A percentile compares a stretch with the other conserved stretches of the same genome.
phyloP scores from a whole-genome alignment of 441 rosid genomes.

The Mallotus repandus region DNA sequence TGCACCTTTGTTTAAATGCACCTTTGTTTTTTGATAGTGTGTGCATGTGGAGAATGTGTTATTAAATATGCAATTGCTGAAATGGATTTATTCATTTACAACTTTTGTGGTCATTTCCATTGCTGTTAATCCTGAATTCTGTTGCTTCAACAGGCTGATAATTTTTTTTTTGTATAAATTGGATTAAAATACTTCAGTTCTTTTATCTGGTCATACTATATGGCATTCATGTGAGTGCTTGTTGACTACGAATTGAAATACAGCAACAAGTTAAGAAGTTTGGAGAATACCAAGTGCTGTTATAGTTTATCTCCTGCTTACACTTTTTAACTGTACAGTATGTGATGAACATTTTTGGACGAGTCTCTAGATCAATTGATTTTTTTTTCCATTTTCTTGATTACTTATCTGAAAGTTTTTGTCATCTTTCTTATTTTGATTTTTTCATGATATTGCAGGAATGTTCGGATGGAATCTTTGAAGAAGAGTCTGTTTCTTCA shows the following conservation, averaged over 20 bases:
- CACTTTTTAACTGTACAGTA: not conserved
- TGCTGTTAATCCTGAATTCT: not conserved
- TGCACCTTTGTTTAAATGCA: too few relatives aligned
- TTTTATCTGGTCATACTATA: not conserved
- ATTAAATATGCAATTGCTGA: not conserved
- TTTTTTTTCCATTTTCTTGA: not conserved
- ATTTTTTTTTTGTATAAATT: not conserved
- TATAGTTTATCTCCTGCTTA: not conserved
- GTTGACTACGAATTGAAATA: not conserved
- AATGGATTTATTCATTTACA: not conserved
- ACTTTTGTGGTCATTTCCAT: not conserved
- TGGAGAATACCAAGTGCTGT: not conserved
- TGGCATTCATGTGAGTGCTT: not conserved
- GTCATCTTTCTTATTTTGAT: slow-evolving; percentile 5
- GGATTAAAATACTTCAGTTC: not conserved
- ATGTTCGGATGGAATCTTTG: slow-evolving; percentile 32
- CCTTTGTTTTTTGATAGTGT: too few relatives aligned
- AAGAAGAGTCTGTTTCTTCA: slow-evolving; percentile 44
- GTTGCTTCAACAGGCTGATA: not conserved
- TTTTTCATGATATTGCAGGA: slow-evolving; percentile 30
- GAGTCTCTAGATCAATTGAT: not conserved
- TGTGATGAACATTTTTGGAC: too few relatives aligned
- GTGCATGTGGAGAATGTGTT: not conserved
- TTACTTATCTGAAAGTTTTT: not conserved
- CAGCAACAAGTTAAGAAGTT: not conserved